These are phyloP conservation scores for Rhodotorula kratochvilovae DNA, from an alignment of 768 basidiomycete species.

Conservation along the genomic window DNA sequence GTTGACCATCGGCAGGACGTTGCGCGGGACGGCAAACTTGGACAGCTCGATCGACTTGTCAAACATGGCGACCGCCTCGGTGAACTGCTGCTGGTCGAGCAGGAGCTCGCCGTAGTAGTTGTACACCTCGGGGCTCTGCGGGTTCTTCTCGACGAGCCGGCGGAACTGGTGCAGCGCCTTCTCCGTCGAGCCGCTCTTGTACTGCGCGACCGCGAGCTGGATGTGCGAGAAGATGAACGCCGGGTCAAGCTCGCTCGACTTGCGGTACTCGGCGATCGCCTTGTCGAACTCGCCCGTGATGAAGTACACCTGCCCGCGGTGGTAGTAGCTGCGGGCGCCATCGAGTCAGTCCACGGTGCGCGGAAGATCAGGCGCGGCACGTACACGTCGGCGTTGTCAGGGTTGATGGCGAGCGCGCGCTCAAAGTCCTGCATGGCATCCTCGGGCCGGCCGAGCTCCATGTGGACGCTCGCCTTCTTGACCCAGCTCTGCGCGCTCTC, in stretches of 20 bases:
- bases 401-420: conserved; percentile 72
- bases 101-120: conserved; percentile 78
- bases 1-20: conserved; percentile 92
- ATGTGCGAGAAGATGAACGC: conserved; percentile 94
- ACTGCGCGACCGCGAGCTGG: conserved; percentile 92
- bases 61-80: conserved; percentile 80
- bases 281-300: conserved; percentile 83
- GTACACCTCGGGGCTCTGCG: conserved; percentile 39
- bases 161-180: conserved; percentile 89
- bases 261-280: conserved; percentile 84
- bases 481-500: conserved; percentile 80
- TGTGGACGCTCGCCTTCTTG: conserved; percentile 93
- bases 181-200: conserved; percentile 73
- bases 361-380: background rate
- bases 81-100: conserved; percentile 81
- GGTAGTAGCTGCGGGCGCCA: conserved; percentile 62
- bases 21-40: conserved; percentile 56
- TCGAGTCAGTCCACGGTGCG: background rate
- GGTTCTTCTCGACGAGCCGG: conserved; percentile 76
- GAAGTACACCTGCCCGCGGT: conserved; percentile 95
- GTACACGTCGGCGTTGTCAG: conserved; percentile 77
- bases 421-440: conserved; percentile 89
- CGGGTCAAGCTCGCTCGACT: conserved; percentile 80
- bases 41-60: conserved; percentile 87
- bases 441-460: conserved; percentile 79